A percentile compares a stretch with the other conserved stretches of the same genome.
These are phyloP conservation scores for Lindgomyces ingoldianus DNA, from an alignment of 495 filamentous ascomycete species.

Conservation along the genomic window DNA sequence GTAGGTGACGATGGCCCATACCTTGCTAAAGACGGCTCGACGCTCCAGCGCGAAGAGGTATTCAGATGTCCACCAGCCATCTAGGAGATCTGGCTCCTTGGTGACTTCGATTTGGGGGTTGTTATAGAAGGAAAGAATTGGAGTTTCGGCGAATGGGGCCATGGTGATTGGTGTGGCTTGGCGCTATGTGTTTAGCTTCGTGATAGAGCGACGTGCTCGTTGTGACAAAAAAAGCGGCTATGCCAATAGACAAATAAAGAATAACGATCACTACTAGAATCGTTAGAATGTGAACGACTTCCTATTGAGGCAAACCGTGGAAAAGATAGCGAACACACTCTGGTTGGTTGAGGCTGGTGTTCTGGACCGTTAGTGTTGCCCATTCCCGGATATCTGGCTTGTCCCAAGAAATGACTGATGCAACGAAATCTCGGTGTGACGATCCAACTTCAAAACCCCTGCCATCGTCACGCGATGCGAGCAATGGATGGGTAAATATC, in stretches of 20 bases:
- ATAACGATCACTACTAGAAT: neutral
- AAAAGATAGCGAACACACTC: neutral
- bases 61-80: constrained; percentile 36
- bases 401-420: neutral
- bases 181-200: neutral
- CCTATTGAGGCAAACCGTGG: neutral
- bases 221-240: neutral
- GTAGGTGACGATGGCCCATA: neutral
- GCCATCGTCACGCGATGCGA: neutral
- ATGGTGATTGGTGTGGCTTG: neutral
- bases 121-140: constrained; percentile 1
- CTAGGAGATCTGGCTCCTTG: constrained; percentile 35
- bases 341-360: neutral
- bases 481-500: neutral
- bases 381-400: neutral
- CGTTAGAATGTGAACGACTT: neutral
- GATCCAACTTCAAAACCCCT: neutral
- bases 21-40: constrained; percentile 38
- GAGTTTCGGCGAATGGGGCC: constrained; percentile 17
- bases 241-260: neutral
- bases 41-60: constrained; percentile 32
- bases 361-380: neutral
- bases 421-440: neutral
- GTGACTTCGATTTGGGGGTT: constrained; percentile 21
- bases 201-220: neutral